Evolutionary conservation across 139 green algal species (phyloP), one percentile per base, ranked within the genome.

Genomic region (Zygnema cylindricum): DNA sequence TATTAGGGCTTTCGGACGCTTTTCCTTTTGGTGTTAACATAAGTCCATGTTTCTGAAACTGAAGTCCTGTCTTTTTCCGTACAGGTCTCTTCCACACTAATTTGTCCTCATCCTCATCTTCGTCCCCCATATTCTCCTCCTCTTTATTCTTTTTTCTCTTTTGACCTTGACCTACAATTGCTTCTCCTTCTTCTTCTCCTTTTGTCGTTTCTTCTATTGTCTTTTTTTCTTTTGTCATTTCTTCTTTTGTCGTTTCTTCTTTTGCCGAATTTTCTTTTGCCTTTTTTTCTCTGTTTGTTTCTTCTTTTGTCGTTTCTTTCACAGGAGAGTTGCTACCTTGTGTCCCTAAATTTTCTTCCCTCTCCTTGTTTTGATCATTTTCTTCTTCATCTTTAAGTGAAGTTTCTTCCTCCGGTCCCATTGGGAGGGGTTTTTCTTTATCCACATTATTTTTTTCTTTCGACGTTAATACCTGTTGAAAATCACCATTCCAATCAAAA

Each of bases 21-120:
- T 42, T 79, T 25, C 42, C 69, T 30, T 57, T 11, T 82, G 71
- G 76, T 88, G 86, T 87, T 88, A 43, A 41, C 40, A 71, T 91
- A 35, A 7, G 86, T 88, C 39, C 76, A 76, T 21, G 81, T 91
- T 43, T 91, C 86, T 11, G 86, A 42, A 1, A 94, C 95, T n/a
- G n/a, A 38, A 94, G 94, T 7, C 95, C 94, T 75, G 96, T 96
- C 91, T 92, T 96, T 63, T 16, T 16, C 7, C 16, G 7, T 63
- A 25, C 49, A 7, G 7, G 7, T 63, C 49, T 63, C 49, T 63
- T 16, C 16, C 49, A 7, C 49, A 25, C 49, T 63, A 7, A 16
- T 16, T 16, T 16, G 7, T 16, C 16, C 16, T n/a, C n/a, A n/a
- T n/a, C n/a, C n/a, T n/a, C n/a, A 7, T 63, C 16, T 63, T 63